Base-by-base conservation (phyloP, 306 rosid species). In the Delonix regia region DNA sequence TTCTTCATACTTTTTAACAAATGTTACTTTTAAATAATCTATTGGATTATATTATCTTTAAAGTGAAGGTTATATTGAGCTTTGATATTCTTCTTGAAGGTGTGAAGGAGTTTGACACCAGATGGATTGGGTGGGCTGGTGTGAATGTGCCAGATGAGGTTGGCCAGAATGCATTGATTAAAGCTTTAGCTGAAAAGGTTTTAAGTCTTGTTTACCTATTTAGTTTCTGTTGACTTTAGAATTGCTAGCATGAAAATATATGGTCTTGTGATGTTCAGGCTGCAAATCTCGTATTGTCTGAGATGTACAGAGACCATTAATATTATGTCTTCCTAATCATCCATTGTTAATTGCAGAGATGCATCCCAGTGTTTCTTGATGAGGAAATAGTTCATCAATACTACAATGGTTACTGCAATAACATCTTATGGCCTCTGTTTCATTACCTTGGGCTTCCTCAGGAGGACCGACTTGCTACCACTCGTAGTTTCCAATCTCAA, bases 121-220 rank as follows among this genome's bases (percentile, higher is more conserved):
- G 97, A 85, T 94, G 99, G 99, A 94, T 92, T 81, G 99, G 99
- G 41, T 94, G 99, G 97, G 92, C 97, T 71, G 99, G 99, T n/a
- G 87, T 94, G 64, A 94, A 91, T 86, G 99, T 94, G 56, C 88
- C 92, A 22, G 99, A 94, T 85, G 90, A 80, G n/a, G 83, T 79
- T 69, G 99, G 99, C 63, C 93, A 85, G 73, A 85, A 60, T 69
- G 85, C 99, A 66, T 81, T 94, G 70, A 89, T 87, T 34, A 88
- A 86, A 79, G 95, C 99, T 84, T 91, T 92, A 82, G 95, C 97
- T 78, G 97, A 89, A 87, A 92, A 92, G 99, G 99, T 94, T 88
- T 66, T 64, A 28, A 80, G 45, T 78, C 65, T 81, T 74, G 36
- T 79, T 45, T 72, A 7, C 5, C 11, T 66, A 74, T 83, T 61